Evolutionary conservation across 2,329 filamentous ascomycete genomes (phyloP).

Genomic region (Lachnellula arida): DNA sequence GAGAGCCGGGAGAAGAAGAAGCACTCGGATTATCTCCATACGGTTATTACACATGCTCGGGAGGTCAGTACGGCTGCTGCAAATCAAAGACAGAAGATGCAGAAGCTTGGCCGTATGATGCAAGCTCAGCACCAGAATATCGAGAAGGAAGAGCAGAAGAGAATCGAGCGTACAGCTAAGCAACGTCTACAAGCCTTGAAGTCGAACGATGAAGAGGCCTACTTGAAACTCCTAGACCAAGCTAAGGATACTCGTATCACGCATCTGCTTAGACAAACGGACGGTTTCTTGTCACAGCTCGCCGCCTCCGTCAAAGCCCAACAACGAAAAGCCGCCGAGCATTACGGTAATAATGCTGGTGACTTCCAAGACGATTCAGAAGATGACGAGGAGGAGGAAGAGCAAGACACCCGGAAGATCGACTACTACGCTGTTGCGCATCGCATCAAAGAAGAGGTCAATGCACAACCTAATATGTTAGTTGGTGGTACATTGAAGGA

Average conservation of each 20-base stretch:
- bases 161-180: conserved; percentile 94
- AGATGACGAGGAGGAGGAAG: conserved; percentile 62
- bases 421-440: conserved; percentile 99
- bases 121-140: conserved; percentile 87
- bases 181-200: conserved; percentile 98
- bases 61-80: conserved; percentile 68
- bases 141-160: conserved; percentile 98
- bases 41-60: conserved; percentile 75
- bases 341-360: conserved; percentile 63
- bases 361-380: conserved; percentile 55
- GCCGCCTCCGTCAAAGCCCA: conserved; percentile 92
- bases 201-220: conserved; percentile 98
- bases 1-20: conserved; percentile 98
- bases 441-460: conserved; percentile 89
- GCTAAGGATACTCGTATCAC: conserved; percentile 99
- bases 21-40: conserved; percentile 84
- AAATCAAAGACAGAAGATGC: conserved; percentile 66
- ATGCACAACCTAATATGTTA: conserved; percentile 74
- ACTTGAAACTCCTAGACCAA: conserved; percentile 94
- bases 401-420: conserved; percentile 72
- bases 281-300: conserved; percentile 94
- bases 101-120: conserved; percentile 89
- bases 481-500: conserved; percentile 93
- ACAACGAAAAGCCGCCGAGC: conserved; percentile 75
- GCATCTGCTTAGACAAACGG: conserved; percentile 91